Evolutionary conservation across 768 basidiomycete genomes (phyloP), one percentile per base, ranked within the genome.

Genomic region (Tubosaeta sp.): DNA sequence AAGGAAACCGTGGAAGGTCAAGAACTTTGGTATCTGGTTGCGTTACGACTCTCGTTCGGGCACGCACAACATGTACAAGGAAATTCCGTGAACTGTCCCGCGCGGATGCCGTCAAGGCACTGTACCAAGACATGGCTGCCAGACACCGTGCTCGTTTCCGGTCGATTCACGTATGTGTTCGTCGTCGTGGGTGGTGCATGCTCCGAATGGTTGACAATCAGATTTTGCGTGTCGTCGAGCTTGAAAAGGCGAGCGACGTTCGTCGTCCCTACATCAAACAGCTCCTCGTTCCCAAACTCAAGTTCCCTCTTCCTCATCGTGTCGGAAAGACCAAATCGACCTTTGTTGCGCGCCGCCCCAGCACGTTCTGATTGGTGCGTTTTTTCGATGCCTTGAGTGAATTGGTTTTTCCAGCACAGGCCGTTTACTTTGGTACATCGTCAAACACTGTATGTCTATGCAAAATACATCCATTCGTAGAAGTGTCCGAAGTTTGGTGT

Each of bases 31-130:
- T 60, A 90, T 99, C 76, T 98, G 96, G 96, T 75, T 99, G 70
- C 90, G 95, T 63, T 99, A 99, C 75, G 96, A 99, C 76, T 98
- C 95, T 48, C 93, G 95, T 64, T 96, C 94, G 46, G 96, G 96
- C 57, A 99, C 96, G 41, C 96, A 98, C 86, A 99, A 99, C 85
- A 95, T 97, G 94, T 96, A 96, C 89, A 94, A 94, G 83, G 89
- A 91, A n/a, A 74, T 97, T 91, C 89, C 91, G 94, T 67, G 95
- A 98, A 64, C 86, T 99, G 62, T 80, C 80, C 61, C 87, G 96
- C 58, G 86, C 91, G 54, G 94, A 91, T 70, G 95, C 96, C 51
- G 96, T 98, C 70, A 94, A 90, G 81, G 80, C 86, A 62, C 74
- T 97, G 71, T 98, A 98, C 84, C 95, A 98, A 77, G 95, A 98